Base-by-base conservation (phyloP, 371 early-diverging fungal species). In the Mucor indicus region DNA sequence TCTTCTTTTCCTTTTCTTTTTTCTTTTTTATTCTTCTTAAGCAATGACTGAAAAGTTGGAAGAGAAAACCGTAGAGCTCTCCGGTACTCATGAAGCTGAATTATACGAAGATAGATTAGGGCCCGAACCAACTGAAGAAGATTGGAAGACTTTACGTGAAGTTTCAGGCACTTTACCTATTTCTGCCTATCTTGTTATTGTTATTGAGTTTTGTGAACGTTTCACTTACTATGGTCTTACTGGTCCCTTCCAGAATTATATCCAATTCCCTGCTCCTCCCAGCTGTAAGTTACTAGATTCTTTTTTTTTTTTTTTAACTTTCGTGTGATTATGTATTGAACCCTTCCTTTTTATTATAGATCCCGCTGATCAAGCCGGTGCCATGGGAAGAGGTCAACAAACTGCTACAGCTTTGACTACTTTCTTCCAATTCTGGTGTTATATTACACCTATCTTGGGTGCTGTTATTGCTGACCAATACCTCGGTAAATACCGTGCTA, bases 401-500 rank as follows among this genome's bases (percentile, higher is more conserved):
- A 69, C 71, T 35, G 86, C 89, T 21, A 86, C 87, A 1, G 81
- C 83, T 36, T 69, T 87, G 15, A 69, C 77, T 24, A 86, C 87
- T 38, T 81, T 85, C 38, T 95, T 95, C 73, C 71, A 76, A 46
- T 90, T 90, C 66, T 78, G 88, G 68, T 84, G 86, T 45, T 95
- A 91, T 67, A 62, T 87, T 33, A 90, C 87, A 31, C 76, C 92
- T 30, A 75, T 91, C 36, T 44, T 91, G 16, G 90, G 92, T 48
- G 93, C 90, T 30, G 54, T 88, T 17, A 55, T 92, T 38, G 86
- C 92, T 36, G 95, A 92, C 74, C 78, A 81, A 53, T 82, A 80
- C 59, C 66, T 87, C 27, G 95, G 95, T 49, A 89, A 89, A 67
- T 91, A 80, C 73, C 77, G 77, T 56, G 85, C 93, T 12, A 91